Base-by-base conservation (phyloP, 257 asterid genomes). In the Verbascum thapsus region DNA sequence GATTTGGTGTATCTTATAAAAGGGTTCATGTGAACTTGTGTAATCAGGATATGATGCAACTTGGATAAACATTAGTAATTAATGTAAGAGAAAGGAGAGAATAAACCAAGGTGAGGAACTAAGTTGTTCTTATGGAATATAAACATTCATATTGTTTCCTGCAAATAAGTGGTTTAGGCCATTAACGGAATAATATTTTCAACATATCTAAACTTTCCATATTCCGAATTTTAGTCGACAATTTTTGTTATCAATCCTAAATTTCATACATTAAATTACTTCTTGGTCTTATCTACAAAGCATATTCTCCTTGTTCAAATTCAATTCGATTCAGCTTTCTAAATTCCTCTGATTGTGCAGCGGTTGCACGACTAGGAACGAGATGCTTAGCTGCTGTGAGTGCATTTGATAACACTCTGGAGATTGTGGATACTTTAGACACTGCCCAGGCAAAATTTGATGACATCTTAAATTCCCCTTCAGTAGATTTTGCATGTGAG, bases 331-430 rank as follows among this genome's bases (percentile, higher is more conserved):
- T n/a, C n/a, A n/a, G n/a, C n/a, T n/a, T n/a, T n/a, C n/a, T n/a
- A 56, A 40, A 2, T 58, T 53, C 66, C 54, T 67, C 60, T 61
- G 41, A 8, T 75, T 69, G 80, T 69, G 72, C 96, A 91, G 98
- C 80, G 11, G 16, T 84, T 74, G 95, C 96, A 9, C 81, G 98
- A 68, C 85, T 91, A 59, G 96, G 95, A 61, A 77, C 95, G 13
- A 86, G 92, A 80, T 91, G 98, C 84, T 77, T 91, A 68, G 61
- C 96, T 48, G 95, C 98, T 45, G 94, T 91, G 65, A 81, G 98
- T 70, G 94, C 98, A 67, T 88, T 82, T 62, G 98, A 91, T 66
- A 88, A 86, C 75, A 91, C 96, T 11, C 75, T 88, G 67, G 96
- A 86, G 76, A 84, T 80, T 53, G 85, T 91, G 78, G 96, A 83